These are phyloP conservation scores for Anthracocystis walkeri DNA, from an alignment of 1,284 basidiomycete genomes.

Conservation along the genomic window DNA sequence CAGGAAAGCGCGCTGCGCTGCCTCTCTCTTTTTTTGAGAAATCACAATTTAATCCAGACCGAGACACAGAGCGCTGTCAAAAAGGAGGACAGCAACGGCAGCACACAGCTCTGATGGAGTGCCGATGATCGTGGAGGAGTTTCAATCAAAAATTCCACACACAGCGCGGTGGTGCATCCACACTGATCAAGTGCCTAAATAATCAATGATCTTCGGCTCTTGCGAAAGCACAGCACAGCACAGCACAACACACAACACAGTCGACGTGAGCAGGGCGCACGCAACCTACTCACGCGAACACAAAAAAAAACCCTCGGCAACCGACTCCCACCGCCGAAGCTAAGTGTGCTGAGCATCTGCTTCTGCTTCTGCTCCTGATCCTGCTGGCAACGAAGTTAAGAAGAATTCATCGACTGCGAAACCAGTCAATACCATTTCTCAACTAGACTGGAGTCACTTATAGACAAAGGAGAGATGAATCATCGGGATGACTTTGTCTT, in stretches of 20 bases:
- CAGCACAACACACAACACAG: neutral
- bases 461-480: no score
- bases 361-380: neutral
- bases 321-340: neutral
- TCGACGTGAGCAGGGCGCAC: neutral
- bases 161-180: constrained; percentile 2
- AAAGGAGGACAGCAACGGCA: neutral
- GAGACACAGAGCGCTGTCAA: neutral
- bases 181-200: constrained; percentile 8
- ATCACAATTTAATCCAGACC: neutral
- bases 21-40: neutral
- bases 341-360: neutral
- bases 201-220: constrained; percentile 2
- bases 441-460: no score
- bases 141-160: constrained; percentile 1
- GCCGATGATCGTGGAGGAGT: constrained; percentile 23
- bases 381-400: neutral
- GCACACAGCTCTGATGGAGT: constrained; percentile 1
- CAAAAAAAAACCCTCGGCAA: constrained; percentile 3
- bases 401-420: no score
- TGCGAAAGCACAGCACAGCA: neutral
- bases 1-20: constrained; percentile 3
- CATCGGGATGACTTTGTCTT: no score
- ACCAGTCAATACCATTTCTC: no score
- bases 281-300: no score